Conservation (phyloP, 2,329 filamentous ascomycete genomes). For the Hypoxylon sp. region DNA sequence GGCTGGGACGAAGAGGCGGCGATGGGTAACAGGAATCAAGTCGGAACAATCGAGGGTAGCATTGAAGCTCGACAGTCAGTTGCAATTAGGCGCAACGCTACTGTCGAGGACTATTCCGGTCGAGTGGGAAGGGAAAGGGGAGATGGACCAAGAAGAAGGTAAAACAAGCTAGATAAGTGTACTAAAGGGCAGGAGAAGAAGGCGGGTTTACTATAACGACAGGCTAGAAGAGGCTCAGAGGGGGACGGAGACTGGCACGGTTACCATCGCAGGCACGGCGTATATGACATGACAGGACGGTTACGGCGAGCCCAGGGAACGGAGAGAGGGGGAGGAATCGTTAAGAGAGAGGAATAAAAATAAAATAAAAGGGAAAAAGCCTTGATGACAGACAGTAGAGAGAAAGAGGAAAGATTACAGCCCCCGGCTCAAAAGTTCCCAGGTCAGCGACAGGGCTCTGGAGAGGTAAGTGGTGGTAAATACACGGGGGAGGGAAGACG, state of each 20-base stretch:
- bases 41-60: constrained; percentile 35
- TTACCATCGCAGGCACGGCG: constrained; percentile 18
- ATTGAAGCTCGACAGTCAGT: constrained; percentile 40
- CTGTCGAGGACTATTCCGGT: constrained; percentile 28
- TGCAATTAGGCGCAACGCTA: constrained; percentile 41
- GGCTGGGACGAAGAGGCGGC: not conserved
- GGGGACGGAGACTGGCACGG: constrained; percentile 22
- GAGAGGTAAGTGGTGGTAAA: too few relatives aligned
- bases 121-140: constrained; percentile 8
- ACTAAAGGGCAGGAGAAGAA: constrained; percentile 8
- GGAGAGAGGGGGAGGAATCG: constrained; percentile 16
- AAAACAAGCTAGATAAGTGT: constrained; percentile 22
- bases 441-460: constrained; percentile 23
- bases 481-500: not conserved
- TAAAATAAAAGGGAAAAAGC: constrained; percentile 18
- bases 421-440: constrained; percentile 26
- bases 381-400: constrained; percentile 18
- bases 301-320: constrained; percentile 9
- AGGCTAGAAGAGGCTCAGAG: constrained; percentile 23
- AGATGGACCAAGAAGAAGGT: constrained; percentile 12
- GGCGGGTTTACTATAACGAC: constrained; percentile 21
- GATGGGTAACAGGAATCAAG: constrained; percentile 29
- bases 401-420: constrained; percentile 20
- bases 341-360: constrained; percentile 21
- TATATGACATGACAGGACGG: constrained; percentile 25